phyloP scores from a whole-genome alignment of 352 stramenopile species.

The Phytophthora vignae region DNA sequence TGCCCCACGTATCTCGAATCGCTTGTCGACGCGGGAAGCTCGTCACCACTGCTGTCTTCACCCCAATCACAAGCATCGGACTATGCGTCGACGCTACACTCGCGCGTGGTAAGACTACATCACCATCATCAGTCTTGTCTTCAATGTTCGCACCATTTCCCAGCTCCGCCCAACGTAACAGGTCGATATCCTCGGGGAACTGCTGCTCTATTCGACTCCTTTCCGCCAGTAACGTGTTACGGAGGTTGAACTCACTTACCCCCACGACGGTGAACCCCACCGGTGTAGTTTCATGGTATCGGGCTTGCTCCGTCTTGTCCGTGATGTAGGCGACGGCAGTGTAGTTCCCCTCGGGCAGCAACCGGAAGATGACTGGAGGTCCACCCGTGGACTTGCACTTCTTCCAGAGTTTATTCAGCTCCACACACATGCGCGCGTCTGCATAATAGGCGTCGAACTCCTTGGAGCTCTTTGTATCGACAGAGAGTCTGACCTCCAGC shows the following conservation, averaged over 20 bases:
- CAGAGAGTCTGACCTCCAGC: slow-evolving; percentile 3
- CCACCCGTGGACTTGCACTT: slow-evolving; percentile 19
- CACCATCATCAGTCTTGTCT: background rate
- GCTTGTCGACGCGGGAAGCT: slow-evolving; percentile 47
- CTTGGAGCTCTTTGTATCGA: background rate
- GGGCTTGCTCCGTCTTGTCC: background rate
- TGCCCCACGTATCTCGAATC: slow-evolving; percentile 55
- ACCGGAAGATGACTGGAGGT: slow-evolving; percentile 8
- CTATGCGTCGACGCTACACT: background rate
- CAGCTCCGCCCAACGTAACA: slow-evolving; percentile 29
- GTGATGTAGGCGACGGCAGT: slow-evolving; percentile 30
- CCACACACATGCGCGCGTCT: slow-evolving; percentile 28
- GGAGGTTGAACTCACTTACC: slow-evolving; percentile 6
- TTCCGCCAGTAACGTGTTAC: slow-evolving; percentile 5
- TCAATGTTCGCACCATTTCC: background rate
- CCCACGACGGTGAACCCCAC: slow-evolving; percentile 27
- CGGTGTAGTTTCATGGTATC: slow-evolving; percentile 3
- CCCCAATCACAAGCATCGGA: slow-evolving; percentile 44
- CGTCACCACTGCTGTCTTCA: slow-evolving; percentile 49
- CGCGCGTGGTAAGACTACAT: slow-evolving; percentile 5
- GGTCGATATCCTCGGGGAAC: slow-evolving; percentile 23
- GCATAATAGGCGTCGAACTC: slow-evolving; percentile 20
- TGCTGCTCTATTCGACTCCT: slow-evolving; percentile 24
- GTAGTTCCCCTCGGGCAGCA: slow-evolving; percentile 30
- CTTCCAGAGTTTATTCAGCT: slow-evolving; percentile 36